Conservation (phyloP, 306 rosid species). For the Calophaca sinica region DNA sequence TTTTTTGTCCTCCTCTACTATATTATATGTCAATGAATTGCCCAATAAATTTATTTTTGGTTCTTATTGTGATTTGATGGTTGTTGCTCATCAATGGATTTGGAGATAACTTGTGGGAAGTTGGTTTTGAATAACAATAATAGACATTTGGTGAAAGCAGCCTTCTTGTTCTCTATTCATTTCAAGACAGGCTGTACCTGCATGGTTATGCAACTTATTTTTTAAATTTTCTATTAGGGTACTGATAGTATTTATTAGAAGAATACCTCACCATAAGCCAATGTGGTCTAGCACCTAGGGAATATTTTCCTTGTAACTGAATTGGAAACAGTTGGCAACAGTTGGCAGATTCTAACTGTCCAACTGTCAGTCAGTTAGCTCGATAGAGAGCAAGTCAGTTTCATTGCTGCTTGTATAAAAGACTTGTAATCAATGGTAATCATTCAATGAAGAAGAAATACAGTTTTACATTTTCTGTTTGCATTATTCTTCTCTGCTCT, state of each 20-base stretch:
- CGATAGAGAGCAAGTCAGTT: too few relatives aligned
- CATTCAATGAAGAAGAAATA: too few relatives aligned
- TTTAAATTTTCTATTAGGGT: background rate
- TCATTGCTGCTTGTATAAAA: too few relatives aligned
- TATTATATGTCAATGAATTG: slow-evolving; percentile 25
- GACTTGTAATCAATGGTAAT: too few relatives aligned
- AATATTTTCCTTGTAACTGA: too few relatives aligned
- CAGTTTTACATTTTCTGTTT: too few relatives aligned
- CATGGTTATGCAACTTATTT: slow-evolving; percentile 22
- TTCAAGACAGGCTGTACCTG: slow-evolving; percentile 31
- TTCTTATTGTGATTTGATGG: slow-evolving; percentile 31
- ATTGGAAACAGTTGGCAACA: too few relatives aligned
- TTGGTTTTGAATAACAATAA: slow-evolving; percentile 20
- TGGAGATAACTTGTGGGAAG: slow-evolving; percentile 27
- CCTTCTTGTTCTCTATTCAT: slow-evolving; percentile 26
- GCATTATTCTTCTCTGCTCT: too few relatives aligned
- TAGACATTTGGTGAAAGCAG: slow-evolving; percentile 15
- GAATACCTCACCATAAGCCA: too few relatives aligned
- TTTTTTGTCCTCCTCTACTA: slow-evolving; percentile 10
- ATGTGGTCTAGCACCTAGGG: too few relatives aligned
- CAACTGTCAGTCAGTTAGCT: too few relatives aligned
- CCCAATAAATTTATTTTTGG: slow-evolving; percentile 17
- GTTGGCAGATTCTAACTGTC: too few relatives aligned
- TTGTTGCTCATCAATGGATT: slow-evolving; percentile 31
- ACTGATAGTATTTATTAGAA: slow-evolving; percentile 16